Evolutionary conservation across 352 stramenopile species (phyloP), one percentile per base, ranked within the genome.

Genomic region (Globisporangium acanthophoron): DNA sequence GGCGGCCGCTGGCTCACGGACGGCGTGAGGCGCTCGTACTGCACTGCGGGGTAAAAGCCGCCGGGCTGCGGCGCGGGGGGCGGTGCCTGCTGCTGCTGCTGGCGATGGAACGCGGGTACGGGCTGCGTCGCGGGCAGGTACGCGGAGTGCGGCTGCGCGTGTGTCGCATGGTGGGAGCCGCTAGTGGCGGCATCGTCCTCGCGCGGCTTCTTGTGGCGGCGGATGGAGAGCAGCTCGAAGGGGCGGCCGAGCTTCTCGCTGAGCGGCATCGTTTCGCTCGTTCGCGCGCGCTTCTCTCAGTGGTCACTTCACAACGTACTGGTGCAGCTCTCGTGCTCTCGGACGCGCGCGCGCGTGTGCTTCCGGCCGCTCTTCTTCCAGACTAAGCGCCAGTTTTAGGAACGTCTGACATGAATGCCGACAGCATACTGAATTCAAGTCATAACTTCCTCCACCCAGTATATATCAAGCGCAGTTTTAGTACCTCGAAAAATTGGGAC

Each of bases 171-270:
- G 35, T 41, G 12, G 35, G 35, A 41, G 35, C 40, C 47, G 49
- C 46, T 13, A 16, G 16, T 33, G 12, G 44, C 20, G 18, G 52
- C 47, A 24, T 61, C 59, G 47, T 80, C 67, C 27, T 84, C 64
- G 52, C 80, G 43, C 6, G 43, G 79, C 56, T 80, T 82, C 54
- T 85, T 86, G 55, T 78, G 74, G 29, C 79, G 73, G 8, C 82
- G 65, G 37, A 89, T 76, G 24, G 76, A 86, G 20, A 89, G 66
- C 56, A 89, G 48, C 71, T 87, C 76, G 50, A 89, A 89, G 40
- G 74, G 71, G 47, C 70, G 70, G 41, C 73, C 69, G 15, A 80
- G 67, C 58, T 81, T 84, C 24, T 84, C 74, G 62, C 74, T 73
- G 5, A 84, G 58, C 56, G 74, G 70, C 74, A 84, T 84, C 9